A percentile compares a stretch with the other conserved stretches of the same genome.
Conservation (phyloP, 2,329 filamentous ascomycete genomes). For the Aspergillus sp. region DNA sequence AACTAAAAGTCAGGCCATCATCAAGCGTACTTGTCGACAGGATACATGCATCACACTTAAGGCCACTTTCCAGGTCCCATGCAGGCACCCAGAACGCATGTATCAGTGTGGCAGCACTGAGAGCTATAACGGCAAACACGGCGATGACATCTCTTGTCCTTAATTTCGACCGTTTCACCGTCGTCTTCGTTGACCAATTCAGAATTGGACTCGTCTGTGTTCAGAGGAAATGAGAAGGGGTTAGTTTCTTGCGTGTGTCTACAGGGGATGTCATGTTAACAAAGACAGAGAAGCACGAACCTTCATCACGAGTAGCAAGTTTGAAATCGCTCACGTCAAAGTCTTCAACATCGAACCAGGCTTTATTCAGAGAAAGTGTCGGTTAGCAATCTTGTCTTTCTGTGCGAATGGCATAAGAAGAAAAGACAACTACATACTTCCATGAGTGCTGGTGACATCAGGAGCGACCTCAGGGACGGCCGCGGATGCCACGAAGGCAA, state of each 20-base stretch:
- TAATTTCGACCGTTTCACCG: not conserved
- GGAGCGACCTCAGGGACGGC: not conserved
- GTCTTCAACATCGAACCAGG: not conserved
- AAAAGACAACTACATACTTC: not conserved
- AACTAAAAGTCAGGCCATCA: not conserved
- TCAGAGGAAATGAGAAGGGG: not conserved
- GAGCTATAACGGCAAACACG: not conserved
- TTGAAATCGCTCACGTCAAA: not conserved
- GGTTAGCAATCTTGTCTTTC: not conserved
- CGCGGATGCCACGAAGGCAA: slow-evolving; percentile 1
- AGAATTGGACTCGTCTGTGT: not conserved
- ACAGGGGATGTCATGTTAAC: not conserved
- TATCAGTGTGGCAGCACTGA: not conserved
- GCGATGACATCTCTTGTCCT: not conserved
- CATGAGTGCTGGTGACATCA: not conserved
- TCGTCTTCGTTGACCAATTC: not conserved
- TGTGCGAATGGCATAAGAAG: not conserved
- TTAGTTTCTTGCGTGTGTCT: not conserved
- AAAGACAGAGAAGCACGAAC: not conserved
- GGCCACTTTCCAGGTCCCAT: not conserved
- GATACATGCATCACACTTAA: not conserved
- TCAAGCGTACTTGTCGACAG: not conserved
- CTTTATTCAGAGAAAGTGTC: not conserved
- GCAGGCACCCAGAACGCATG: not conserved
- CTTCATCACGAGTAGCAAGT: not conserved